These are phyloP conservation scores for Globisporangium yorkense DNA, from an alignment of 352 stramenopile species.

Conservation along the genomic window DNA sequence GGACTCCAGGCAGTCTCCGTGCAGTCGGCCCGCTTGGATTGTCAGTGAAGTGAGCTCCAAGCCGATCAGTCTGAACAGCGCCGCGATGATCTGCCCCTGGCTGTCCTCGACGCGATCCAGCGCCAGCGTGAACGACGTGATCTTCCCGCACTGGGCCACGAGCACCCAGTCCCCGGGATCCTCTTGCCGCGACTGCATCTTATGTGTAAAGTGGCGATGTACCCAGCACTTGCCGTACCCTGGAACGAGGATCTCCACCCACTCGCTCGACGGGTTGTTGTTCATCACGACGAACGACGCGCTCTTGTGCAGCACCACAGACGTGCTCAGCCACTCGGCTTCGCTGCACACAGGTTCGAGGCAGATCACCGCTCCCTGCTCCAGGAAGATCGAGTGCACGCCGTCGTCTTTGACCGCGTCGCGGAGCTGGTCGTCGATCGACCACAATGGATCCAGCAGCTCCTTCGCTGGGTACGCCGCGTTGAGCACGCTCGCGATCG, in stretches of 20 bases:
- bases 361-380: conserved; percentile 20
- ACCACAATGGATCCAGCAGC: conserved; percentile 28
- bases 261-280: conserved; percentile 15
- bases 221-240: conserved; percentile 40
- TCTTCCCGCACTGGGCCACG: conserved; percentile 1
- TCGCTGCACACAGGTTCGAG: conserved; percentile 23
- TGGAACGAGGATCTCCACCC: conserved; percentile 30
- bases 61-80: conserved; percentile 21
- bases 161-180: conserved; percentile 5
- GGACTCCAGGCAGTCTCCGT: conserved; percentile 15
- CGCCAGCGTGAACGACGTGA: conserved; percentile 18
- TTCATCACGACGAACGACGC: conserved; percentile 23
- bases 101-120: conserved; percentile 16
- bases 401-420: conserved; percentile 2
- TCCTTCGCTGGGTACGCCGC: conserved; percentile 17
- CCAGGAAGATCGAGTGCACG: background rate
- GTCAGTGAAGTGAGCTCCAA: conserved; percentile 16
- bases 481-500: conserved; percentile 20
- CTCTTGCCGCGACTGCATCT: background rate
- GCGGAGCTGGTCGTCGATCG: conserved; percentile 19
- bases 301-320: conserved; percentile 22
- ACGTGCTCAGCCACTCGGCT: conserved; percentile 26
- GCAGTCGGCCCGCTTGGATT: conserved; percentile 20
- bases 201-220: conserved; percentile 12
- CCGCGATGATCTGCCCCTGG: conserved; percentile 17